Evolutionary conservation across 1,284 basidiomycete genomes (phyloP), one percentile per base, ranked within the genome.

Genomic region (Ustilago esculenta): DNA sequence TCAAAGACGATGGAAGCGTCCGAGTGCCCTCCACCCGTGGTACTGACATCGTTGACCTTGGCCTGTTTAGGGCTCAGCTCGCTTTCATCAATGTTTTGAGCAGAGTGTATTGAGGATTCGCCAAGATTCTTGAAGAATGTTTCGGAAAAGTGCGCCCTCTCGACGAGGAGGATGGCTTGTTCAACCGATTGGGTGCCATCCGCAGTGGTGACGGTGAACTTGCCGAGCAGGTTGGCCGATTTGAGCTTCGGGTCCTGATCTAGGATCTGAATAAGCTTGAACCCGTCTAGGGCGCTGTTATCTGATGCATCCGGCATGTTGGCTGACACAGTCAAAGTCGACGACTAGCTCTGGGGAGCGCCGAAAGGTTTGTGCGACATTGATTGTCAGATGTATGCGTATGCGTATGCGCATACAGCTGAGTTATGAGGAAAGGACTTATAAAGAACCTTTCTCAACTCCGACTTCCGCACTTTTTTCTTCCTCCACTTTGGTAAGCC

Each of bases 71-170:
- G 12, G 2, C 8, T 9, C 3, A 7, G 11, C 10, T 51, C 47
- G 5, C 6, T 17, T 14, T 18, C 17, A 5, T 23, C 23, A 6
- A 11, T 20, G 18, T 14, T 12, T 35, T 18, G 33, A 3, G 23
- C 34, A 10, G 24, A 23, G 5, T 40, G 5, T 1, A 23, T 29
- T 17, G 17, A 2, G 7, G 34, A 15, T 11, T 21, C 37, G 8
- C 21, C 20, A 14, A 59, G 41, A 0, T 17, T 30, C 2, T 49
- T 23, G n/a, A 55, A 65, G 29, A 79, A 74, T 4, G 33, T 24
- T 4, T 58, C 45, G 2, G 68, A 49, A 41, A 76, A 81, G 58
- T 78, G 74, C 12, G 77, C 76, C 49, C 76, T 79, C 44, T 81
- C 80, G 34, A 81, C 41, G 15, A 79, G 50, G 10, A 81, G 50